phyloP scores from a whole-genome alignment of 2,329 filamentous ascomycete genomes.

The Xylariaceae sp. region DNA sequence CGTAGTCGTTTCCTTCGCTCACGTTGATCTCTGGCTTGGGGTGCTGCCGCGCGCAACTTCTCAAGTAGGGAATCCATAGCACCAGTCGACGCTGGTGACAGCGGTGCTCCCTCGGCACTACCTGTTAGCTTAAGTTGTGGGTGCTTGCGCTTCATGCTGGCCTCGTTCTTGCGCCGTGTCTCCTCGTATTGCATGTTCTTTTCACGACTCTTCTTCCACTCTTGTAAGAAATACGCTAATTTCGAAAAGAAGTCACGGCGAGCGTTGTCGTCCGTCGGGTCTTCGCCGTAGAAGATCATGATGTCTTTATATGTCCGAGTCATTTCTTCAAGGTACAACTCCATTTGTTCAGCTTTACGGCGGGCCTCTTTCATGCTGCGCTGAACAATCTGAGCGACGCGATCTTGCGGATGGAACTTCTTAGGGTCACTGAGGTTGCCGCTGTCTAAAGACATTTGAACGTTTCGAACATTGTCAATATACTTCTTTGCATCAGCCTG shows the following conservation, averaged over 20 bases:
- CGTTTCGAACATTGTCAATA: slow-evolving; percentile 90
- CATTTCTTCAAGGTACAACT: slow-evolving; percentile 92
- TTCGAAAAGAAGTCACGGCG: slow-evolving; percentile 93
- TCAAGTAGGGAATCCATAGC: slow-evolving; percentile 95
- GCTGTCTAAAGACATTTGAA: slow-evolving; percentile 85
- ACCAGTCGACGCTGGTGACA: slow-evolving; percentile 70
- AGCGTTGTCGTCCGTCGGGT: slow-evolving; percentile 86
- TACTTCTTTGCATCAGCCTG: slow-evolving; percentile 84
- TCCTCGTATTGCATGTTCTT: slow-evolving; percentile 88
- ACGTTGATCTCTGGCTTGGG: slow-evolving; percentile 81
- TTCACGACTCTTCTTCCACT: slow-evolving; percentile 94
- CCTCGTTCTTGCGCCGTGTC: slow-evolving; percentile 77
- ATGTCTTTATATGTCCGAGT: slow-evolving; percentile 87
- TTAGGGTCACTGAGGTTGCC: slow-evolving; percentile 95
- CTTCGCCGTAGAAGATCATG: slow-evolving; percentile 94
- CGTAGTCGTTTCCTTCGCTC: slow-evolving; percentile 82
- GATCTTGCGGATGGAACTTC: slow-evolving; percentile 96
- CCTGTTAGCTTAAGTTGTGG: slow-evolving; percentile 60
- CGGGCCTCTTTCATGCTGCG: slow-evolving; percentile 94
- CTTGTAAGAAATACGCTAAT: slow-evolving; percentile 79
- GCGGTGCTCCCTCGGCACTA: slow-evolving; percentile 44
- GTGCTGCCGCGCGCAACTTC: slow-evolving; percentile 89
- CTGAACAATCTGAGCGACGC: slow-evolving; percentile 86
- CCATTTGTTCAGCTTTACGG: slow-evolving; percentile 92
- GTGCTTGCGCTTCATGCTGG: slow-evolving; percentile 86